Base-by-base conservation (phyloP, 2,329 filamentous ascomycete genomes). In the Zymoseptoria ardabiliae region DNA sequence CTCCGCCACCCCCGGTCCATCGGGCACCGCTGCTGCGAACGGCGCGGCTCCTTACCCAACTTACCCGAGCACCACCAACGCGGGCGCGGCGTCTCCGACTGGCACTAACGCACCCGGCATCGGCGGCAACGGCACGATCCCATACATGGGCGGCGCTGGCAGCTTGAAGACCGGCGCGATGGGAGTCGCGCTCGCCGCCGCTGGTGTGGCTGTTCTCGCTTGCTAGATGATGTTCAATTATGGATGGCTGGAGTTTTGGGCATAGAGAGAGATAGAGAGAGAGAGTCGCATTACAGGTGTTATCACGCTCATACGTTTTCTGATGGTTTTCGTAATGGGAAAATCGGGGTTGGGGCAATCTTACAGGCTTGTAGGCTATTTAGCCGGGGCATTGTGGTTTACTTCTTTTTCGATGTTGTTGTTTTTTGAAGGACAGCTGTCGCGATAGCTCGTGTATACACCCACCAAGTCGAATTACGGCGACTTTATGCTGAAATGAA, bases 121-220 rank as follows among this genome's bases (percentile, higher is more conserved):
- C 6, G 35, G 35, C 35, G 35, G 35, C 35, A 45, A 45, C 35
- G 35, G 35, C 35, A 45, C 35, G 11, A n/a, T 45, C 11, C 35
- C 35, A 45, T 61, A 61, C 45, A 65, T 65, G 45, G 63, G 62
- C 52, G 62, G 61, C 17, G 66, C 66, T 52, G 52, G 66, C 62
- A 65, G 70, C 51, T 49, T 68, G 45, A 69, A 75, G 51, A 68
- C 75, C 63, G 70, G 73, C 68, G 68, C 78, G 58, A 73, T 70
- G 49, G 76, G 75, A 61, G 64, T 73, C 10, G 66, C 68, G 35
- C 70, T 74, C 50, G 73, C 73, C 22, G 76, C 74, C 22, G 76
- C 74, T 57, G 75, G 72, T 63, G 65, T 75, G 45, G 75, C 74
- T 59, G 72, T 75, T 65, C 70, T 78, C 58, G 69, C 68, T 60